Base-by-base conservation (phyloP, 2,329 filamentous ascomycete genomes). In the Aspergillus puulaauensis region DNA sequence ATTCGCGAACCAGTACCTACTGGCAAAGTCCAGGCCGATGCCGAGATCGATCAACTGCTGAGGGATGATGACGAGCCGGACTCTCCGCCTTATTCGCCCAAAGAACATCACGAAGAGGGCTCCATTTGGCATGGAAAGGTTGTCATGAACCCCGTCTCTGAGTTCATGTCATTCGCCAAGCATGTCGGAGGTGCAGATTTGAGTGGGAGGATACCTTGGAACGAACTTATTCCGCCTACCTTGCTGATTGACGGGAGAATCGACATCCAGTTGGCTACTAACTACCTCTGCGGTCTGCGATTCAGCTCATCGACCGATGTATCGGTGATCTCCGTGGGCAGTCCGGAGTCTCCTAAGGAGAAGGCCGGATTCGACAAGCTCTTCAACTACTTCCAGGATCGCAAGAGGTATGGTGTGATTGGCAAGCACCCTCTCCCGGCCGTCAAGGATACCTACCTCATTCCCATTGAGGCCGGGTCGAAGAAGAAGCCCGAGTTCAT, bases 381-480 rank as follows among this genome's bases (percentile, higher is more conserved):
- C n/a, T 90, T 93, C 67, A 84, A 92, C 52, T 98, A 99, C 76
- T 98, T 99, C 70, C 80, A 86, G 43, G 83, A 82, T 51, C 90
- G 93, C 69, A 85, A 90, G 63, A 84, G 92, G 35, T 99, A 96
- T 72, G 93, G 92, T 19, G 93, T 98, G 1, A 83, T 97, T 6
- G 88, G 88, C 14, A 90, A 93, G 69, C 89, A 90, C 72, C 83
- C 84, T 1, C 77, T 87, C 31, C 83, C 86, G 19, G 88, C 91
- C 59, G 89, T 97, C 49, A 88, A 92, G 59, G 93, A 98, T 70
- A 90, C 93, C 1, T 98, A 98, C 72, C 83, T 98, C 33, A 88
- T 97, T 9, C 93, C 95, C 0, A 85, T 98, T 4, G 85, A 91
- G 33, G 83, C 87, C 5, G 91, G 90, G 24, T 81, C 85, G 24